Evolutionary conservation across 2,329 filamentous ascomycete genomes (phyloP).

Genomic region (Aspergillus cejpii): DNA sequence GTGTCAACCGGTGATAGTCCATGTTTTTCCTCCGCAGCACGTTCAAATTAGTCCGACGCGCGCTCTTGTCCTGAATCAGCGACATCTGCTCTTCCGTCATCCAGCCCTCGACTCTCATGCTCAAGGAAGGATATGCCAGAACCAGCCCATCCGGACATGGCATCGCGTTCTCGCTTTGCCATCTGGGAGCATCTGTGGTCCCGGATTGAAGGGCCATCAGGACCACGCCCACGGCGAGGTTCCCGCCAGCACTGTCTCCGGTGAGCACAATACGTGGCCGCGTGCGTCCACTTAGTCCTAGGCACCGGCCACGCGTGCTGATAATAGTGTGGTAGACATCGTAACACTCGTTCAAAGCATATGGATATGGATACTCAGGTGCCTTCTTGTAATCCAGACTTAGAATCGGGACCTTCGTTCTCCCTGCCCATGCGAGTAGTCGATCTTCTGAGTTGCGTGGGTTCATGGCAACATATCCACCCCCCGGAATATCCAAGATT

Average conservation of each 20-base stretch:
- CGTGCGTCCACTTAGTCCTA: slow-evolving; percentile 63
- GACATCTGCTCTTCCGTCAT: slow-evolving; percentile 99
- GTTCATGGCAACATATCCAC: slow-evolving; percentile 94
- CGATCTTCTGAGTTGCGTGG: slow-evolving; percentile 94
- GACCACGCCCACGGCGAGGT: slow-evolving; percentile 70
- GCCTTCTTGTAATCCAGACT: slow-evolving; percentile 89
- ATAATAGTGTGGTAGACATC: slow-evolving; percentile 74
- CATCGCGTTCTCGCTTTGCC: slow-evolving; percentile 53
- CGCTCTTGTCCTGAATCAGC: slow-evolving; percentile 75
- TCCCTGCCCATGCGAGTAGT: slow-evolving; percentile 83
- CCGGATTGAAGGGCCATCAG: slow-evolving; percentile 83
- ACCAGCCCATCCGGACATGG: slow-evolving; percentile 73
- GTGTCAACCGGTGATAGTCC: slow-evolving; percentile 76
- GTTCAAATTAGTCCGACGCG: slow-evolving; percentile 67
- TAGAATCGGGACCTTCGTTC: slow-evolving; percentile 77
- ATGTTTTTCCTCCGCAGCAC: slow-evolving; percentile 79
- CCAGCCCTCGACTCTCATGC: slow-evolving; percentile 98
- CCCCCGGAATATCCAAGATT: slow-evolving; percentile 84
- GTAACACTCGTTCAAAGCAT: slow-evolving; percentile 79
- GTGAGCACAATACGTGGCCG: slow-evolving; percentile 64
- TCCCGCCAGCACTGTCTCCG: slow-evolving; percentile 77
- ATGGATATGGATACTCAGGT: slow-evolving; percentile 76
- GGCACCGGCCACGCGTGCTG: slow-evolving; percentile 63
- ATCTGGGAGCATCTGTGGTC: slow-evolving; percentile 50
- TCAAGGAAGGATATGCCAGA: slow-evolving; percentile 80